Percentiles rank a stretch among this genome's conserved stretches.
Conservation (phyloP, 2,329 filamentous ascomycete genomes). For the Whalleya microplaca region DNA sequence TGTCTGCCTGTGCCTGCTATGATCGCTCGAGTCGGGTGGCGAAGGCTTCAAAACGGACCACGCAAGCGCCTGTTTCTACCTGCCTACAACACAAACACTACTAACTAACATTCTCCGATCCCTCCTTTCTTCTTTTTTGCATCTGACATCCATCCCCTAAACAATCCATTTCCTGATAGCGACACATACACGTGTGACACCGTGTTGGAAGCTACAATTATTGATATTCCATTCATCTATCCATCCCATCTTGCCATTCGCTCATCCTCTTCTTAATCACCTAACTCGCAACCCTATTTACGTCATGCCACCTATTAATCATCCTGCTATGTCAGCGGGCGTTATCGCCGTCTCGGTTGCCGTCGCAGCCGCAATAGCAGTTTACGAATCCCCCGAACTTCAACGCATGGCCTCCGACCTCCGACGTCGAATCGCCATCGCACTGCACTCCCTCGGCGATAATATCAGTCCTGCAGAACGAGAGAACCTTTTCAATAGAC, state of each 20-base stretch:
- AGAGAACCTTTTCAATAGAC: slow-evolving; percentile 65
- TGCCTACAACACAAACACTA: too few species aligned
- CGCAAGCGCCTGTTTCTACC: slow-evolving; percentile 22
- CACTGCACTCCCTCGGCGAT: slow-evolving; percentile 62
- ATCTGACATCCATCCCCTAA: not conserved
- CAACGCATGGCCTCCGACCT: slow-evolving; percentile 64
- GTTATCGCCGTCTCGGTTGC: slow-evolving; percentile 61
- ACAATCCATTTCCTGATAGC: not conserved
- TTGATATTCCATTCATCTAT: too few species aligned
- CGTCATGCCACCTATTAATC: slow-evolving; percentile 60
- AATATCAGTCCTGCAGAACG: slow-evolving; percentile 53
- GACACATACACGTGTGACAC: not conserved
- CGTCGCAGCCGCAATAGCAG: slow-evolving; percentile 60
- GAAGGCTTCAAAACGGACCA: slow-evolving; percentile 24
- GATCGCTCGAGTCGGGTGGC: slow-evolving; percentile 29
- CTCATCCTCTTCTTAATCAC: not conserved
- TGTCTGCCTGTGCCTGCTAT: slow-evolving; percentile 3
- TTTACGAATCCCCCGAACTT: slow-evolving; percentile 68
- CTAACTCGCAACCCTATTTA: slow-evolving; percentile 3
- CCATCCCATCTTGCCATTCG: slow-evolving; percentile 8
- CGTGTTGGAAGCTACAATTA: not conserved
- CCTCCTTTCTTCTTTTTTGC: not conserved
- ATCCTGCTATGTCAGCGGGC: slow-evolving; percentile 59
- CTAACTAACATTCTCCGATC: too few species aligned
- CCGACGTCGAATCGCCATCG: slow-evolving; percentile 63